Evolutionary conservation across 2,329 filamentous ascomycete genomes (phyloP).

Genomic region (Paecilomyces niveus): DNA sequence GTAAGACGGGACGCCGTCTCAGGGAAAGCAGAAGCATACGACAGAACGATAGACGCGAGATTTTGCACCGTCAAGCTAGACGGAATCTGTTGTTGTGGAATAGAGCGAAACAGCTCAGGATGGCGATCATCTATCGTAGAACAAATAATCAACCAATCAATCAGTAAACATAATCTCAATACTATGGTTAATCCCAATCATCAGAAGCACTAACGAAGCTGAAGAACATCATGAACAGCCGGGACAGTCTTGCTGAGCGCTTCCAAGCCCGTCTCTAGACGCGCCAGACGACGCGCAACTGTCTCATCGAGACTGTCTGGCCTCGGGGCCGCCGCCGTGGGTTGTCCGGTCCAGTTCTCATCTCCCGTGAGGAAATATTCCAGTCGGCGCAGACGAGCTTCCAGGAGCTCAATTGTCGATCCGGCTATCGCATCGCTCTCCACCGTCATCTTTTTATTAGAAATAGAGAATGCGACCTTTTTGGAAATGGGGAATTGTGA

Average conservation of each 20-base stretch:
- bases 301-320: slow-evolving; percentile 31
- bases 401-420: slow-evolving; percentile 37
- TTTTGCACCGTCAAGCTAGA: slow-evolving; percentile 28
- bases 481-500: neutral
- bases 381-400: slow-evolving; percentile 36
- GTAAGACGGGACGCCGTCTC: slow-evolving; percentile 42
- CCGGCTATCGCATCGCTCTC: slow-evolving; percentile 29
- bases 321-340: slow-evolving; percentile 24
- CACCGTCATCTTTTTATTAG: slow-evolving; percentile 18
- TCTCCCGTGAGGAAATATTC: slow-evolving; percentile 39
- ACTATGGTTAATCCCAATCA: no score
- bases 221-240: slow-evolving; percentile 35
- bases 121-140: slow-evolving; percentile 28
- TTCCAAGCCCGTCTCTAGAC: slow-evolving; percentile 31
- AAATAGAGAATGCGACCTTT: neutral
- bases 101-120: slow-evolving; percentile 34
- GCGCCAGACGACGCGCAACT: slow-evolving; percentile 31
- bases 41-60: slow-evolving; percentile 35
- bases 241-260: slow-evolving; percentile 30
- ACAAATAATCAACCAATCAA: neutral
- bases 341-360: slow-evolving; percentile 33
- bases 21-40: slow-evolving; percentile 40
- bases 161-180: neutral
- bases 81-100: slow-evolving; percentile 24
- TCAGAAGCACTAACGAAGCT: slow-evolving; percentile 27